Evolutionary conservation across 2,329 filamentous ascomycete genomes (phyloP).

Genomic region (Xylariomycetidae sp.): DNA sequence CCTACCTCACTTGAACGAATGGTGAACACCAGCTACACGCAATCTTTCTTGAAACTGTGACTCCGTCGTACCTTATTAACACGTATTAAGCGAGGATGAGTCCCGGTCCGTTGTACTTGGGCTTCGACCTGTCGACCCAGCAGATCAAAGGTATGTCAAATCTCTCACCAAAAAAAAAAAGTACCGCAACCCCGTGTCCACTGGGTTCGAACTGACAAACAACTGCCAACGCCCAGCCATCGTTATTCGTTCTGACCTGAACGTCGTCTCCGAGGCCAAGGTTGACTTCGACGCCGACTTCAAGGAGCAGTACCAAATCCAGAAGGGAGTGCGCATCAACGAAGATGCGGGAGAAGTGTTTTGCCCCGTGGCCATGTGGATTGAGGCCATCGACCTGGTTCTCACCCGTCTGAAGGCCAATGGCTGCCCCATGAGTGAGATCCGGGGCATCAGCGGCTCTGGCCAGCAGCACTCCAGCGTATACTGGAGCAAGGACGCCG

Average conservation of each 20-base stretch:
- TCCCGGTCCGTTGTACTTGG: conserved; percentile 67
- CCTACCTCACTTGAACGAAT: neutral
- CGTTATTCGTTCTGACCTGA: conserved; percentile 75
- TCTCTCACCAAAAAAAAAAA: no score
- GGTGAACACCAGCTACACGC: neutral
- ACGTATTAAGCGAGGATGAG: conserved; percentile 24
- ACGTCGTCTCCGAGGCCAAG: conserved; percentile 76
- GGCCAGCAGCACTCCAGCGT: conserved; percentile 98
- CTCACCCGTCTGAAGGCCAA: conserved; percentile 64
- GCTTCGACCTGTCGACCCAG: conserved; percentile 94
- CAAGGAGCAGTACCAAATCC: conserved; percentile 64
- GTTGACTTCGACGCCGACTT: conserved; percentile 93
- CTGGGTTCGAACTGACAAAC: conserved; percentile 6
- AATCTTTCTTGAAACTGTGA: neutral
- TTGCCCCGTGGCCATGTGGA: conserved; percentile 88
- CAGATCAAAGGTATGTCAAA: conserved; percentile 77
- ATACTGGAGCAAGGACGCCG: conserved; percentile 75
- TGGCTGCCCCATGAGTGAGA: conserved; percentile 64
- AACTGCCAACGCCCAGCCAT: conserved; percentile 49
- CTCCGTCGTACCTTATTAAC: neutral
- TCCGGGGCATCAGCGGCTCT: conserved; percentile 81
- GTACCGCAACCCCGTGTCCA: neutral
- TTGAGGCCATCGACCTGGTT: conserved; percentile 86
- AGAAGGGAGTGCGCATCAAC: conserved; percentile 83
- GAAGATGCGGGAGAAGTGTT: conserved; percentile 81